Evolutionary conservation across 371 early-diverging fungal species (phyloP).

Genomic region (Phascolomyces articulosus): DNA sequence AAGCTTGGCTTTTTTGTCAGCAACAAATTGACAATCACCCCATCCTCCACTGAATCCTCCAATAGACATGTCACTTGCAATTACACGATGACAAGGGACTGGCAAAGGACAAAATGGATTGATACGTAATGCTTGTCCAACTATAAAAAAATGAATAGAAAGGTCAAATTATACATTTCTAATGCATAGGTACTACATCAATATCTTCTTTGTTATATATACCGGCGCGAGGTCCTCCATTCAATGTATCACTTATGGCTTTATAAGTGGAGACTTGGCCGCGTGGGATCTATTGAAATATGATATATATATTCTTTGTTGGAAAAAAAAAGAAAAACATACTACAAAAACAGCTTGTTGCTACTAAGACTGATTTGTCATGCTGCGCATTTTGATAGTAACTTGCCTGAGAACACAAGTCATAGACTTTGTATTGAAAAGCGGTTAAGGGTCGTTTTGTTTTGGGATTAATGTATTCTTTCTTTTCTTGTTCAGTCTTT

Average conservation of each 20-base stretch:
- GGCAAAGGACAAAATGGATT: constrained; percentile 82
- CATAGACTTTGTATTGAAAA: constrained; percentile 77
- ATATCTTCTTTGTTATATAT: background rate
- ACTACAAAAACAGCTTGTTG: background rate
- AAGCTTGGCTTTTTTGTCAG: constrained; percentile 72
- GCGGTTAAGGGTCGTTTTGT: constrained; percentile 63
- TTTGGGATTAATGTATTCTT: constrained; percentile 51
- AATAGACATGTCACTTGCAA: constrained; percentile 66
- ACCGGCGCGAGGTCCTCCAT: constrained; percentile 64
- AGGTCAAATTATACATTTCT: background rate
- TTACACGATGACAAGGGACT: constrained; percentile 83
- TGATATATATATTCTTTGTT: background rate
- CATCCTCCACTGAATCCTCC: constrained; percentile 79
- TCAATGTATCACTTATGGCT: constrained; percentile 66
- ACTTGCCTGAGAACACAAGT: constrained; percentile 67
- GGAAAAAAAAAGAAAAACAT: no score
- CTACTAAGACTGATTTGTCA: background rate
- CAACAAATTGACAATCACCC: constrained; percentile 60
- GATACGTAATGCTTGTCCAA: constrained; percentile 74
- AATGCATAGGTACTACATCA: background rate
- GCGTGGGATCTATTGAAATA: constrained; percentile 49
- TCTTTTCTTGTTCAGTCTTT: constrained; percentile 37
- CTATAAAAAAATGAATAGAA: constrained; percentile 15
- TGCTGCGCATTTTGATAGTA: background rate
- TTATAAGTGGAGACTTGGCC: constrained; percentile 82